Percentiles rank a stretch among this genome's conserved stretches.
These are phyloP conservation scores for Verticillium alfalfae DNA, from an alignment of 2,329 filamentous ascomycete species.

Conservation along the genomic window DNA sequence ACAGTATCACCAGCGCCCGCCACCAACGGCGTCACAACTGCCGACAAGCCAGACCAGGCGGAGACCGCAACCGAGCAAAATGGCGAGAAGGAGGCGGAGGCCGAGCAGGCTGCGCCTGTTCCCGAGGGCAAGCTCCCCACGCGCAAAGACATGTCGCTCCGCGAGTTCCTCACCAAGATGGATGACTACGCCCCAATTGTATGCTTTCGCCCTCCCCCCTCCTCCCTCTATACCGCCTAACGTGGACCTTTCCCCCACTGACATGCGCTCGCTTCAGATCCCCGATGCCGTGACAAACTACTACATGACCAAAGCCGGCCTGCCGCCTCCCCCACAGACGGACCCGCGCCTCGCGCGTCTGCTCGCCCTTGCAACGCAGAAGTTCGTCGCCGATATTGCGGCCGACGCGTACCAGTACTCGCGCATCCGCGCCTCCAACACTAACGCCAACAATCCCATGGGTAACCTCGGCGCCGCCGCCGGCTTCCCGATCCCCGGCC, in stretches of 20 bases:
- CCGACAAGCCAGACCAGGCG: conserved; percentile 3
- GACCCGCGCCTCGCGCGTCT: conserved; percentile 87
- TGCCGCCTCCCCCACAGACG: conserved; percentile 86
- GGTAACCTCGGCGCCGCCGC: conserved; percentile 74
- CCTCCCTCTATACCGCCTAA: not conserved
- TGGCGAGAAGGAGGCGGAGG: conserved; percentile 16
- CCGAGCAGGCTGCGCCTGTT: conserved; percentile 39
- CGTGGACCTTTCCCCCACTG: not conserved
- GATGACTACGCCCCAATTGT: conserved; percentile 98
- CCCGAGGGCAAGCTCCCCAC: conserved; percentile 63
- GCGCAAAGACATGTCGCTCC: conserved; percentile 86
- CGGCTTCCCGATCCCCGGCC: conserved; percentile 61
- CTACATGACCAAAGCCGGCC: conserved; percentile 92
- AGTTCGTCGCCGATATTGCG: conserved; percentile 96
- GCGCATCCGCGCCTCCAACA: conserved; percentile 87
- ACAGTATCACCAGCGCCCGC: not conserved
- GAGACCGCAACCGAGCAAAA: conserved; percentile 12
- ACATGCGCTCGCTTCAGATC: conserved; percentile 53
- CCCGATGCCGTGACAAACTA: conserved; percentile 97
- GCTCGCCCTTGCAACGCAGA: conserved; percentile 94
- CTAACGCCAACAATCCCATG: conserved; percentile 85
- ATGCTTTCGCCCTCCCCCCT: conserved; percentile 28
- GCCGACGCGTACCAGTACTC: conserved; percentile 98
- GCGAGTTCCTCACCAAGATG: conserved; percentile 93
- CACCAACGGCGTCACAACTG: not conserved